These are phyloP conservation scores for Metarhizium rileyi DNA, from an alignment of 2,329 filamentous ascomycete species.

Conservation along the genomic window DNA sequence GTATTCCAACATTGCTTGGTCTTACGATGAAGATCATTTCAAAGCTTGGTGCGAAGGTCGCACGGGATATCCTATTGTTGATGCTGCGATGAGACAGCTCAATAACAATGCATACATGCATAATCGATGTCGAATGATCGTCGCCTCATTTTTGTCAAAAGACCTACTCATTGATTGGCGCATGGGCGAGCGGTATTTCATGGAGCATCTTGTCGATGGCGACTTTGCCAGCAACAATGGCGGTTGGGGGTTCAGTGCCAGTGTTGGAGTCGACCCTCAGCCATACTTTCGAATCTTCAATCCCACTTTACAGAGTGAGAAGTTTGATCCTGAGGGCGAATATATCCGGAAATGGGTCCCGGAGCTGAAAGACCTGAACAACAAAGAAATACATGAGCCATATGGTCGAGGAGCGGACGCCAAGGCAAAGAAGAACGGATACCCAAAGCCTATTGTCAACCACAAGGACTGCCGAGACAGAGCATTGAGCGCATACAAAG, in stretches of 20 bases:
- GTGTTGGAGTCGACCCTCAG: constrained; percentile 71
- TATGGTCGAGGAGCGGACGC: constrained; percentile 54
- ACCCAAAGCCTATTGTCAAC: constrained; percentile 65
- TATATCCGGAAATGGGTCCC: constrained; percentile 80
- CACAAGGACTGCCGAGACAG: constrained; percentile 60
- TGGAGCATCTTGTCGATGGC: constrained; percentile 69
- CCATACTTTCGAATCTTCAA: constrained; percentile 92
- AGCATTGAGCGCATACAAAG: constrained; percentile 62
- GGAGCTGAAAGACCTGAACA: constrained; percentile 55
- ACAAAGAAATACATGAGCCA: constrained; percentile 70
- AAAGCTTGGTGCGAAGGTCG: constrained; percentile 61
- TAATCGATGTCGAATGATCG: constrained; percentile 77
- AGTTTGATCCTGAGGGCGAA: constrained; percentile 67
- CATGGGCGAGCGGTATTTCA: constrained; percentile 72
- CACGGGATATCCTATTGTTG: constrained; percentile 76
- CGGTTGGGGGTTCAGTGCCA: constrained; percentile 48
- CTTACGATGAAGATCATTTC: constrained; percentile 62
- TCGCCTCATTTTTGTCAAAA: constrained; percentile 71
- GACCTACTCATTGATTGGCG: constrained; percentile 78
- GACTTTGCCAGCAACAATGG: constrained; percentile 72
- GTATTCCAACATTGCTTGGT: constrained; percentile 75
- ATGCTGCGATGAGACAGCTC: constrained; percentile 78
- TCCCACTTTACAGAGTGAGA: constrained; percentile 73
- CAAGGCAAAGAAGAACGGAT: constrained; percentile 55
- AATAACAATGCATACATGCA: constrained; percentile 66